Evolutionary conservation across 148 eudicot genomes (phyloP), one percentile per base, ranked within the genome.

Genomic region (Salicornia ramosissima): DNA sequence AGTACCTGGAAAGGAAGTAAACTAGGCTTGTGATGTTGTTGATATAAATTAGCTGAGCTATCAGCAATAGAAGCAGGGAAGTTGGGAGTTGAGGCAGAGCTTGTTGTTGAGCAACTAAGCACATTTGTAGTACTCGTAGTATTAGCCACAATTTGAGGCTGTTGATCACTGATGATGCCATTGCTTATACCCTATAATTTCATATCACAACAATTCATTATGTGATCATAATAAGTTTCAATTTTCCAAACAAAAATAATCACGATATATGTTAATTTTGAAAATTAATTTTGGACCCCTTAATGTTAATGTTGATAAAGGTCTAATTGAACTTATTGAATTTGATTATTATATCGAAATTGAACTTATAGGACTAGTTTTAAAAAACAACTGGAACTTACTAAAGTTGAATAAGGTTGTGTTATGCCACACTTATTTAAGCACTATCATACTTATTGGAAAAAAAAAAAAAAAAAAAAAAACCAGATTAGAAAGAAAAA

Each of bases 1-100:
- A n/a, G n/a, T 76, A 76, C 75, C 75, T 76, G 71, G 22, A 28
- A 49, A 71, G 43, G 71, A 28, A 51, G 60, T 28, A 71, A 30
- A 28, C 1, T 39, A 36, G 75, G 71, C 39, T 71, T 77, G 13
- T 39, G 75, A 22, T 77, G 75, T 0, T 29, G 72, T 42, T 59
- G 72, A 16, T 59, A 21, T 66, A 72, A 65, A 36, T 14, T 49
- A 24, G 62, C 10, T 39, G 75, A 71, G 68, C 40, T 31, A 56
- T 76, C 68, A 50, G 49, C 67, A 49, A 30, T 24, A 60, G 49
- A 33, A 8, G 56, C 10, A 58, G 71, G 46, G 15, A 77, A 65
- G 51, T 67, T 29, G 12, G 75, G 34, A 21, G 71, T 56, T 11
- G 59, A 2, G 29, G 72, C 57, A 4, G 76, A 65, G 70, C 70